Base-by-base conservation (phyloP, 768 basidiomycete species). In the Leccinum disarticulatum region DNA sequence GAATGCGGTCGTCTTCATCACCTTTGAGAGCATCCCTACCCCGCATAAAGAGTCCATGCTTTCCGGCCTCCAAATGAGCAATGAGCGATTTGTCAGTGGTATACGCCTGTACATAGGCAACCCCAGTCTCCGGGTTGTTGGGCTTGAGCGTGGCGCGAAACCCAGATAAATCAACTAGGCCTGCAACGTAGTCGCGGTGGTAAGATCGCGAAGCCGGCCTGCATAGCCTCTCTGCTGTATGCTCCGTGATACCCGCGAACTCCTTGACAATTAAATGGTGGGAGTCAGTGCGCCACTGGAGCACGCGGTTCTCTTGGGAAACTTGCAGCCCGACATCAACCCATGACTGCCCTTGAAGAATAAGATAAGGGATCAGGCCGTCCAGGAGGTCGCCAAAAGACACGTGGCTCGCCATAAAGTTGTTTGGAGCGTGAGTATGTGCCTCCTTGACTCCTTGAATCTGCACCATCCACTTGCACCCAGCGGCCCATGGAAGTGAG, bases 361-460 rank as follows among this genome's bases (percentile, higher is more conserved):
- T 14, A 14, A 59, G 35, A 6, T 19, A 1, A 15, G 7, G 35
- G 6, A 41, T 54, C 1, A 59, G 36, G n/a, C 36, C 47, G 1
- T 41, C 8, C 28, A 54, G 3, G 13, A 59, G 58, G 6, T 15
- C 3, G 0, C 1, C 2, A 8, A 49, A 50, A 6, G 27, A 50
- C n/a, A 2, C 0, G 4, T 9, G 14, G 27, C 47, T 49, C 0
- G 0, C 47, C 3, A 25, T 2, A 14, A 33, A 3, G 22, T 54
- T 22, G 1, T 25, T 17, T 0, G 58, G 19, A 3, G 31, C 30
- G 31, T 59, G 58, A 2, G 49, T 59, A 15, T 59, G 49, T 4
- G 48, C 58, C 10, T 59, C 58, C 19, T 59, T 59, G 28, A 59
- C 58, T 0, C 58, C 54, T 15, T 59, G 58, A 15, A 59, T 55